These are phyloP conservation scores for Ploettnerulaceae sp. DNA, from an alignment of 2,329 filamentous ascomycete genomes.

Conservation along the genomic window DNA sequence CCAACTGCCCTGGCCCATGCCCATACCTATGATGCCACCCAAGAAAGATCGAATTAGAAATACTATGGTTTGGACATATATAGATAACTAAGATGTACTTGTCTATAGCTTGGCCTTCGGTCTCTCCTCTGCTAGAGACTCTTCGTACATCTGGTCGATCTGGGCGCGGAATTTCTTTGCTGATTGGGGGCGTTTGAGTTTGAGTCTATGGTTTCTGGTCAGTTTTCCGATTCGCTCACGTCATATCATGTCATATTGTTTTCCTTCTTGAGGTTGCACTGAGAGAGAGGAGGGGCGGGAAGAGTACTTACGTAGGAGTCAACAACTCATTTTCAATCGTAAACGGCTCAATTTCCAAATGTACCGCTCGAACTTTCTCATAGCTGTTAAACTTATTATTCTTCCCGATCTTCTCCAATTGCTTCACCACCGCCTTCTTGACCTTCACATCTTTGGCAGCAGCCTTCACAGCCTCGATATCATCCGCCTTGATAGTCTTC, in stretches of 20 bases:
- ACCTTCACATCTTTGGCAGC: slow-evolving; percentile 67
- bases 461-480: slow-evolving; percentile 61
- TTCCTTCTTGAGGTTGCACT: not conserved
- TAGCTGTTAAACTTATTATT: slow-evolving; percentile 89
- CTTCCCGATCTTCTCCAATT: slow-evolving; percentile 73
- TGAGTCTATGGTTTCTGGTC: slow-evolving; percentile 46
- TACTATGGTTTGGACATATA: not conserved
- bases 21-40: too few relatives aligned
- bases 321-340: slow-evolving; percentile 87
- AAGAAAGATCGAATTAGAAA: too few relatives aligned
- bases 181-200: slow-evolving; percentile 65
- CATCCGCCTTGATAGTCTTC: slow-evolving; percentile 56
- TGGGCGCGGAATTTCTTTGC: slow-evolving; percentile 45
- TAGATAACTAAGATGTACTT: not conserved
- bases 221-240: too few relatives aligned
- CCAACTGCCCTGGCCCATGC: too few relatives aligned
- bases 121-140: slow-evolving; percentile 31
- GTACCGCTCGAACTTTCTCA: slow-evolving; percentile 71
- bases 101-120: slow-evolving; percentile 45
- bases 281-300: not conserved
- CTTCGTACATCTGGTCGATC: slow-evolving; percentile 33
- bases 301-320: slow-evolving; percentile 70
- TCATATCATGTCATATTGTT: too few relatives aligned
- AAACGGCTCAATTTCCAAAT: slow-evolving; percentile 83
- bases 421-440: slow-evolving; percentile 67